Percentiles rank a stretch among this genome's conserved stretches.
These are phyloP conservation scores for Suillus decipiens DNA, from an alignment of 768 basidiomycete genomes.

Conservation along the genomic window DNA sequence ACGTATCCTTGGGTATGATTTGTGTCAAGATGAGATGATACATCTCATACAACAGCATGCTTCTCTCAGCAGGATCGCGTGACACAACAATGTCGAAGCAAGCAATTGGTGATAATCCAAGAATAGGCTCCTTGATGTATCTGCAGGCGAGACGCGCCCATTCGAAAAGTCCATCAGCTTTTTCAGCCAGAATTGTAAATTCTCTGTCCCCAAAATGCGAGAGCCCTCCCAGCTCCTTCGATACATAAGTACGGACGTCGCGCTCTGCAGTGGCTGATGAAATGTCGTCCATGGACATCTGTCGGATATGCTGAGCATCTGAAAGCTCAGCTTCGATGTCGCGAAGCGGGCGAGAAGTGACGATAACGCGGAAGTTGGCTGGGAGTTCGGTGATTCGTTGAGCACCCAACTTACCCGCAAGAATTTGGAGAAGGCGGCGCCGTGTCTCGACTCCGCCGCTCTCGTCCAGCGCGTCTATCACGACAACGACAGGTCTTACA, in stretches of 20 bases:
- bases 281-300: neutral
- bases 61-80: neutral
- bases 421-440: conserved; percentile 16
- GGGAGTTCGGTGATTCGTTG: conserved; percentile 8
- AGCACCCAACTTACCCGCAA: neutral
- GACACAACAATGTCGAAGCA: neutral
- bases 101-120: neutral
- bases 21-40: conserved; percentile 1
- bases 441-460: conserved; percentile 13
- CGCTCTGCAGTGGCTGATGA: neutral
- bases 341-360: conserved; percentile 9
- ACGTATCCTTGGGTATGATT: neutral
- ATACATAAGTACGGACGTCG: neutral
- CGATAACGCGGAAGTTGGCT: conserved; percentile 7
- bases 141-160: neutral
- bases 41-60: neutral
- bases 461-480: conserved; percentile 28
- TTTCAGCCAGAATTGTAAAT: too few species aligned
- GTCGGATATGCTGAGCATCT: neutral
- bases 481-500: conserved; percentile 23
- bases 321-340: neutral
- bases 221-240: too few species aligned
- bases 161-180: too few species aligned
- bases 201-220: too few species aligned
- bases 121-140: neutral